Base-by-base conservation (phyloP, 202 grass and related monocot species). In the Sporobolus alterniflorus region DNA sequence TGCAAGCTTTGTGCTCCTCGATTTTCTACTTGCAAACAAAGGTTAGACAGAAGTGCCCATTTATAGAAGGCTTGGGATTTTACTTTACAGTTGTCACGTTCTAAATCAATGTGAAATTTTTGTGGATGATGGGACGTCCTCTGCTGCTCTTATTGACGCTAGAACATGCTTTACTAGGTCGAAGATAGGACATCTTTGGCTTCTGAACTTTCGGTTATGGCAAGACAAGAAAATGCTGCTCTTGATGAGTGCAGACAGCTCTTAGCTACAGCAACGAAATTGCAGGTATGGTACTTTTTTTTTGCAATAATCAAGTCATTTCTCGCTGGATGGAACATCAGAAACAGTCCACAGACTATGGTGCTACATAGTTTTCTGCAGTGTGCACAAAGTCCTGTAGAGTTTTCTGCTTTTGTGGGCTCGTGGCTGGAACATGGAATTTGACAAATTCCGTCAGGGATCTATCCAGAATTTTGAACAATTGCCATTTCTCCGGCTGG, bases 171-270 rank as follows among this genome's bases (percentile, higher is more conserved):
- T 48, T 80, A 29, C 20, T 82, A 97, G 94, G 77, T 97, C 48
- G 82, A 97, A 74, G 74, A 42, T 56, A 90, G 64, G 36, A 73
- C 67, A 49, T 83, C 65, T 65, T 68, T 90, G 57, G 84, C 93
- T 85, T 86, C 87, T 80, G 86, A 93, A 75, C 89, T 97, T 71
- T 82, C 51, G 25, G 64, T 54, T 69, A 44, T 79, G 66, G 84
- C 64, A 33, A 57, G 43, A 63, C 75, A 91, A 83, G 91, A 88
- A 89, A 88, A 85, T 41, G 44, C 22, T 32, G 56, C 90, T 69
- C 74, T 97, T 65, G 77, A 91, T 55, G 91, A 93, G 40, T 97
- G 85, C 62, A 86, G 84, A 89, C 51, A 91, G 33, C 87, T 93
- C 21, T 73, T 97, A 86, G 72, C 84, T 32, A 85, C 59, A 32